phyloP scores from a whole-genome alignment of 352 stramenopile genomes.

The Hyaloperonospora brassicae region DNA sequence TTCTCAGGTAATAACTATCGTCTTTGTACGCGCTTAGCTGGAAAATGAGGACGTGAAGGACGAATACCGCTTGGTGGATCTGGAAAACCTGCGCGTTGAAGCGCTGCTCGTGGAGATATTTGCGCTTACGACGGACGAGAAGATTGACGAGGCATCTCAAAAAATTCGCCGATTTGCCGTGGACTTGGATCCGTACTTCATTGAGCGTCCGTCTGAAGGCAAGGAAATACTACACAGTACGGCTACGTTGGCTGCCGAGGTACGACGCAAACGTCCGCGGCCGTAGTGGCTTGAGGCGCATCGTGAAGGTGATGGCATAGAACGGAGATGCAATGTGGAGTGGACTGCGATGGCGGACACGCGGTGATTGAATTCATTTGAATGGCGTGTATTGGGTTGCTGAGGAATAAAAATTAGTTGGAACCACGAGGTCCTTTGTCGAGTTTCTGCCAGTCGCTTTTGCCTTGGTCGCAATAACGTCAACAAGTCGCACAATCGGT shows the following conservation, averaged over 20 bases:
- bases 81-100: constrained; percentile 78
- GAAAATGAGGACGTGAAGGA: constrained; percentile 79
- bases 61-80: constrained; percentile 72
- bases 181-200: constrained; percentile 78
- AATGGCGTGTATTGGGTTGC: too few species aligned
- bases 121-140: constrained; percentile 75
- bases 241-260: constrained; percentile 66
- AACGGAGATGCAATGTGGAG: too few species aligned
- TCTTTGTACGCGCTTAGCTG: constrained; percentile 26
- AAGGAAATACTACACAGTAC: constrained; percentile 83
- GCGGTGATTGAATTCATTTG: too few species aligned
- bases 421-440: too few species aligned
- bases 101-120: constrained; percentile 83
- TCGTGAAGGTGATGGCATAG: too few species aligned
- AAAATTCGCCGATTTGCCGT: constrained; percentile 77
- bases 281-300: constrained; percentile 17
- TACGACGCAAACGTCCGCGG: constrained; percentile 65
- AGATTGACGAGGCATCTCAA: constrained; percentile 77
- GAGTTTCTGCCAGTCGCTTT: neutral
- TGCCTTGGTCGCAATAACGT: neutral
- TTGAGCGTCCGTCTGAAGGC: constrained; percentile 73
- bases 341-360: too few species aligned
- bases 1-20: neutral
- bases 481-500: too few species aligned
- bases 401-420: too few species aligned